A percentile compares a stretch with the other conserved stretches of the same genome.
Evolutionary conservation across 345 rosid genomes (phyloP).

Genomic region (Dipteronia sinensis): DNA sequence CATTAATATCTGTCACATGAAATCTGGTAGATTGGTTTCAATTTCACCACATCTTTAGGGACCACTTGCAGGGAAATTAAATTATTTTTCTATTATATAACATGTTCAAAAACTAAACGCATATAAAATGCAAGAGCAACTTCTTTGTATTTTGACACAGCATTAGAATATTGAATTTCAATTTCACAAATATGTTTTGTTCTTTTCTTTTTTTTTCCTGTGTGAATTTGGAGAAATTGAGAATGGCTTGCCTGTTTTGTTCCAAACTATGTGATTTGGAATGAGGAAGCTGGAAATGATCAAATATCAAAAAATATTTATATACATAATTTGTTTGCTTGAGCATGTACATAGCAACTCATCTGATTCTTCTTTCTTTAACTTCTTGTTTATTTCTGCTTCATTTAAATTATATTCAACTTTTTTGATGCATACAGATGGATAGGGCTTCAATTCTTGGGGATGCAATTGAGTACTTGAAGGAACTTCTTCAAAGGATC

Average conservation of each 20-base stretch:
- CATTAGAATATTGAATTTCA: not conserved
- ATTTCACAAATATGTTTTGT: not conserved
- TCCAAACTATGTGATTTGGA: too few relatives aligned
- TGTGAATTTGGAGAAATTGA: too few relatives aligned
- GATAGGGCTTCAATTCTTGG: conserved; percentile 97
- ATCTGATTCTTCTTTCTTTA: not conserved
- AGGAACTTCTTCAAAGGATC: conserved; percentile 94
- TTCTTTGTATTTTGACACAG: not conserved
- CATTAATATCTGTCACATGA: conserved; percentile 35
- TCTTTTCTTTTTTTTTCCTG: not conserved
- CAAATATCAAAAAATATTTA: not conserved
- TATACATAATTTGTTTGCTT: too few relatives aligned
- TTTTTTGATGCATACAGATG: conserved; percentile 53
- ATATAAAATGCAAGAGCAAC: not conserved
- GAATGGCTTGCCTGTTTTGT: too few relatives aligned
- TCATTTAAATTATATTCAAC: not conserved
- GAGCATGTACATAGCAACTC: too few relatives aligned
- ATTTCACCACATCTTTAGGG: conserved; percentile 18
- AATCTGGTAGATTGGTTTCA: conserved; percentile 23
- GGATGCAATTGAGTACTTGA: conserved; percentile 89
- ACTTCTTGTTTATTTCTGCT: not conserved
- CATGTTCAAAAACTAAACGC: not conserved
- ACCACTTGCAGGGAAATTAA: conserved; percentile 26
- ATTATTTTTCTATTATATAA: not conserved
- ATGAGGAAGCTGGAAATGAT: too few relatives aligned